phyloP scores from a whole-genome alignment of 768 basidiomycete genomes.

The Udeniomyces megalosporus region DNA sequence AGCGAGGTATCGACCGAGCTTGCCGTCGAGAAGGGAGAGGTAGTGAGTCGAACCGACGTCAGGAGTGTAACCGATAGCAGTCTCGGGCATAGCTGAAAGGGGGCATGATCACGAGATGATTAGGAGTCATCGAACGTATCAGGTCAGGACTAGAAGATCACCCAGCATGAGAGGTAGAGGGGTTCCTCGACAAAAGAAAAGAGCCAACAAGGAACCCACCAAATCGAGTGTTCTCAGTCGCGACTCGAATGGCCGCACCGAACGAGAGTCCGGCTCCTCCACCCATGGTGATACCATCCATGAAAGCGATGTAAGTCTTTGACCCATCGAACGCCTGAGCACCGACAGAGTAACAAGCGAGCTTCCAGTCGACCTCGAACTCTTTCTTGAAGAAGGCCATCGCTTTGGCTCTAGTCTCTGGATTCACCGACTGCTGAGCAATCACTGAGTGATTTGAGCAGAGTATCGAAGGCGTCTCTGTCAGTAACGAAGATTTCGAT shows the following conservation, averaged over 20 bases:
- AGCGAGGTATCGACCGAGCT: conserved; percentile 84
- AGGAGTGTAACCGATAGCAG: conserved; percentile 60
- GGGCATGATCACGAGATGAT: too few species aligned
- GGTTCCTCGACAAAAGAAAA: not conserved
- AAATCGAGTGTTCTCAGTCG: conserved; percentile 78
- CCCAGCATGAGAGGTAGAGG: not conserved
- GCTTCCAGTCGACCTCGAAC: conserved; percentile 29
- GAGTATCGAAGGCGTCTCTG: not conserved
- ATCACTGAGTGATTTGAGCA: conserved; percentile 11
- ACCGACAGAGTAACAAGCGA: conserved; percentile 11
- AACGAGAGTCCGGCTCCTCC: conserved; percentile 81
- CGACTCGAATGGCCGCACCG: conserved; percentile 74
- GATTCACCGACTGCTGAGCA: conserved; percentile 16
- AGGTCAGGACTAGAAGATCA: not conserved
- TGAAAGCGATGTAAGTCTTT: conserved; percentile 79
- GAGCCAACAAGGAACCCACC: not conserved
- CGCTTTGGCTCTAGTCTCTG: conserved; percentile 33
- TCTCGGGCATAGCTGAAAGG: conserved; percentile 74
- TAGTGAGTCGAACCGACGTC: conserved; percentile 68
- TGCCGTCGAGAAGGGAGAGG: conserved; percentile 74
- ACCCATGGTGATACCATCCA: conserved; percentile 90
- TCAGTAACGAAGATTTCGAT: not conserved
- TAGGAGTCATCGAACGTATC: too few species aligned
- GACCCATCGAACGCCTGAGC: conserved; percentile 10
- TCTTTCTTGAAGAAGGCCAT: conserved; percentile 80